A percentile compares a stretch with the other conserved stretches of the same genome.
phyloP scores from a whole-genome alignment of 2,329 filamentous ascomycete species.

The Fusarium sp. region DNA sequence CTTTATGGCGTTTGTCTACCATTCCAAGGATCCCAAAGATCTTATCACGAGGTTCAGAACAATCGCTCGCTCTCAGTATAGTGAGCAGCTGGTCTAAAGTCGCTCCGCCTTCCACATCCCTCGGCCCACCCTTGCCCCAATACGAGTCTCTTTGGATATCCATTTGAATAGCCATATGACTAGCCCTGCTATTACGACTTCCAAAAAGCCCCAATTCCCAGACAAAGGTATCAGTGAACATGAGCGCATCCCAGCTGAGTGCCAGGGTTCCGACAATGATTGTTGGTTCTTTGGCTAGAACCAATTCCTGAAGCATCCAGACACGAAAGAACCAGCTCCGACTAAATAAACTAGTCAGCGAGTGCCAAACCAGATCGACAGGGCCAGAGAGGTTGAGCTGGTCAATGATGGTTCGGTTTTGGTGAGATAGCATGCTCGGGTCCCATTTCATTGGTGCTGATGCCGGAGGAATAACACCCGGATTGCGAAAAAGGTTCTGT shows the following conservation, averaged over 20 bases:
- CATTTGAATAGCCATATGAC: neutral
- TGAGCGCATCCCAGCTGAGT: neutral
- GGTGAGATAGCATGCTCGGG: neutral
- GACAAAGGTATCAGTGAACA: neutral
- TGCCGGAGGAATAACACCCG: neutral
- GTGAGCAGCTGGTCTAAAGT: neutral
- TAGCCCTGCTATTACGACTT: neutral
- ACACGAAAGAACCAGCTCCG: neutral
- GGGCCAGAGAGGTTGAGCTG: neutral
- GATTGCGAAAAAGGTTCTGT: neutral
- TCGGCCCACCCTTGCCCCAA: neutral
- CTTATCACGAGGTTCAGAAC: neutral
- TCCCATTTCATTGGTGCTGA: neutral
- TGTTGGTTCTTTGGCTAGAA: neutral
- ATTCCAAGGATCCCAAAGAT: neutral
- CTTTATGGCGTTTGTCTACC: neutral
- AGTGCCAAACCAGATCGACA: neutral
- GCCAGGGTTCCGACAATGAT: neutral
- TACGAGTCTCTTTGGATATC: neutral
- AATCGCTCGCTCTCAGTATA: neutral
- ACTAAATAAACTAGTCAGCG: neutral
- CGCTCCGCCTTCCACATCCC: neutral
- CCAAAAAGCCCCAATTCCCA: neutral
- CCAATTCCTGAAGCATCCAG: neutral
- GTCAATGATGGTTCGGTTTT: neutral